Evolutionary conservation across 768 basidiomycete genomes (phyloP), one percentile per base, ranked within the genome.

Genomic region (Boletellus sp.): DNA sequence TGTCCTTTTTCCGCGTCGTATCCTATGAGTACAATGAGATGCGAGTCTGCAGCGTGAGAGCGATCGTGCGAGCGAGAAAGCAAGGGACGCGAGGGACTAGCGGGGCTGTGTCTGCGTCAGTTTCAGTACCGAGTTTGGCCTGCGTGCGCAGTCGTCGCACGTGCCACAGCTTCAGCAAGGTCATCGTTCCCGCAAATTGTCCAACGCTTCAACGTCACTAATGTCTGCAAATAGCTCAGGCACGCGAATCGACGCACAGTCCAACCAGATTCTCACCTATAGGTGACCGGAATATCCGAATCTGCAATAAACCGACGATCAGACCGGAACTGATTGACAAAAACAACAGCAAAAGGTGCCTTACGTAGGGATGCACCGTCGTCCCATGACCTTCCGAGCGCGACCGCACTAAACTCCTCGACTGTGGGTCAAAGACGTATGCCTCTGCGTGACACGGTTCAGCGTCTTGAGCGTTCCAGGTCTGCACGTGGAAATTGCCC

Each of bases 271-370:
- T 43, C 66, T 42, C 43, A 68, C 67, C 67, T 47, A 68, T 68
- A 24, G 67, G 67, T 26, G 67, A 68, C 36, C 55, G 60, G 39
- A 68, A 68, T 22, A 56, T 51, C 17, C 66, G 62, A 52, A 68
- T 48, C 66, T 42, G 35, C 11, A 22, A 46, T 38, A 16, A 15
- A 47, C 10, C 23, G 26, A 46, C 32, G 44, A 50, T 58, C 48
- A 61, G 45, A 17, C 19, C 31, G 47, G 46, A 44, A 42, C 37
- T 31, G 38, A 45, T 23, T 4, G 13, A 42, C 6, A 33, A 26
- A 26, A 26, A 28, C 28, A 28, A 10, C 2, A 10, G 28, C 43
- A 41, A 33, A 26, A 36, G 16, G 39, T 32, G 33, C 3, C 63
- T 57, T 51, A 68, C 68, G 54, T 68, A 66, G 13, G 67, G 67